Evolutionary conservation across 1,284 basidiomycete genomes (phyloP).

Genomic region (Bjerkandera adusta): DNA sequence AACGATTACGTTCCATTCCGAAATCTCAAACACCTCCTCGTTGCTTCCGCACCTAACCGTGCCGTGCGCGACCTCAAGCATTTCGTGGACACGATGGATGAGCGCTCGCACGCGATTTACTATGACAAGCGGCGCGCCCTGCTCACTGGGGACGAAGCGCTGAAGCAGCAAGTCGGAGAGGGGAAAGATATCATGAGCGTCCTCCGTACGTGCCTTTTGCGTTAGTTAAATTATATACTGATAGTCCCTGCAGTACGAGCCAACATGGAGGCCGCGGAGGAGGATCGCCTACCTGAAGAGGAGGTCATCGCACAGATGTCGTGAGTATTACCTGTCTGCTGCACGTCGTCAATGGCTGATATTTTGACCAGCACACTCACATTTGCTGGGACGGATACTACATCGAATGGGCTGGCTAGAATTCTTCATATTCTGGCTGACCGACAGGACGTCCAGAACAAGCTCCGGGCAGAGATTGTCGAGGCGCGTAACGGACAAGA

Average conservation of each 20-base stretch:
- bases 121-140: slow-evolving; percentile 12
- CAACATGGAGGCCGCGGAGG: slow-evolving; percentile 22
- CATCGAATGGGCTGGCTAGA: slow-evolving; percentile 26
- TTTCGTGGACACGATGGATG: slow-evolving; percentile 3
- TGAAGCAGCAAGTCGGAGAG: slow-evolving; percentile 25
- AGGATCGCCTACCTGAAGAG: slow-evolving; percentile 26
- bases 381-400: slow-evolving; percentile 30
- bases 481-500: slow-evolving; percentile 20
- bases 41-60: too few relatives aligned
- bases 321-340: slow-evolving; percentile 16
- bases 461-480: slow-evolving; percentile 26
- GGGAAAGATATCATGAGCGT: slow-evolving; percentile 32
- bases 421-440: slow-evolving; percentile 25
- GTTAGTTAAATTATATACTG: neutral
- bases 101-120: neutral
- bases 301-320: slow-evolving; percentile 28
- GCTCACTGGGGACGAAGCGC: slow-evolving; percentile 22
- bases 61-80: slow-evolving; percentile 29
- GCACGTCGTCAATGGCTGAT: neutral
- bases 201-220: slow-evolving; percentile 25
- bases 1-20: too few relatives aligned
- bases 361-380: slow-evolving; percentile 22
- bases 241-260: slow-evolving; percentile 19
- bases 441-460: slow-evolving; percentile 23
- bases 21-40: too few relatives aligned